A percentile compares a stretch with the other conserved stretches of the same genome.
Evolutionary conservation across 768 basidiomycete genomes (phyloP).

Genomic region (Lactifluus hygrophoroides): DNA sequence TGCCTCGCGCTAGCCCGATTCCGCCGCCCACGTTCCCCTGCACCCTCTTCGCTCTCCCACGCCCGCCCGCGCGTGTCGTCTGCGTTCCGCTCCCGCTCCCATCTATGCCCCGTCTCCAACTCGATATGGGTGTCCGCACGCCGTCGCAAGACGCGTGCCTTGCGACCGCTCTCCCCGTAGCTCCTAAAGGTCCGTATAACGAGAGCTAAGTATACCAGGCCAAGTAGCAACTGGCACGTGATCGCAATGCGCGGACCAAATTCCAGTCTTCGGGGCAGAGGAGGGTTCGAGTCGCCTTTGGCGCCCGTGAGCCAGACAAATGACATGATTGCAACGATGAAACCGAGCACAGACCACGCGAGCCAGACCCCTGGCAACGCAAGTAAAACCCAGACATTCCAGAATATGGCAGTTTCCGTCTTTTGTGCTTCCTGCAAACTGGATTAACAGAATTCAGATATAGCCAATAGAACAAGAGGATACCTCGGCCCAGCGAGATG

Average conservation of each 20-base stretch:
- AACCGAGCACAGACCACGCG: conserved; percentile 66
- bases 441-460: background rate
- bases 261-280: conserved; percentile 32
- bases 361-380: conserved; percentile 65
- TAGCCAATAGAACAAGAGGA: background rate
- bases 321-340: conserved; percentile 51
- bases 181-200: conserved; percentile 54
- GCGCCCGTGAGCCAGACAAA: conserved; percentile 62
- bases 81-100: background rate
- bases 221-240: conserved; percentile 45
- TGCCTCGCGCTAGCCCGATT: background rate
- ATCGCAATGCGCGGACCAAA: conserved; percentile 49
- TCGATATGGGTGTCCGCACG: conserved; percentile 21
- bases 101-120: conserved; percentile 2
- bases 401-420: conserved; percentile 38
- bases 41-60: background rate
- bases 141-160: conserved; percentile 5
- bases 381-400: conserved; percentile 67
- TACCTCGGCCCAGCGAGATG: conserved; percentile 67
- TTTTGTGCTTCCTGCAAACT: conserved; percentile 46
- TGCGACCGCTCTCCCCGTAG: conserved; percentile 37
- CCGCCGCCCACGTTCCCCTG: background rate
- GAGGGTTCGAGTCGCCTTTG: conserved; percentile 29
- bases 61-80: background rate
- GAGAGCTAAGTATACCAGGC: conserved; percentile 50